Evolutionary conservation across 2,329 filamentous ascomycete genomes (phyloP).

Genomic region (Chrysosporium keratinophilum): DNA sequence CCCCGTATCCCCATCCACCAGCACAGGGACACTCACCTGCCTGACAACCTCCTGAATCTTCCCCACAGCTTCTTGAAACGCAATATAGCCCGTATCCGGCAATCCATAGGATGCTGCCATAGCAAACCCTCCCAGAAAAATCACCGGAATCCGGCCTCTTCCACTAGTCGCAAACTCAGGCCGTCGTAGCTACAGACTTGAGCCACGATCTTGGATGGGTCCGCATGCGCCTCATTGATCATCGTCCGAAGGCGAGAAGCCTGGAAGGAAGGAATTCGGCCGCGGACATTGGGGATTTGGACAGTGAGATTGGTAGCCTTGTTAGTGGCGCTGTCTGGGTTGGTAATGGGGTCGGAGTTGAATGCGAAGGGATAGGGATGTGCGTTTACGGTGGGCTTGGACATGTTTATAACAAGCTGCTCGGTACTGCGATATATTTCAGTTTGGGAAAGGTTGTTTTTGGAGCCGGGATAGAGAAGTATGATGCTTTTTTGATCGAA

Average conservation of each 20-base stretch:
- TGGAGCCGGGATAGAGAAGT: no score
- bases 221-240: constrained; percentile 33
- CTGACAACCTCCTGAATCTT: constrained; percentile 38
- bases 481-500: no score
- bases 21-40: constrained; percentile 32
- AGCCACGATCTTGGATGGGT: constrained; percentile 38
- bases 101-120: constrained; percentile 35
- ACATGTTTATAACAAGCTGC: not conserved
- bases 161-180: constrained; percentile 35
- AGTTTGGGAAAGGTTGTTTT: no score
- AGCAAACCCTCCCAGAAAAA: constrained; percentile 38
- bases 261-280: constrained; percentile 31
- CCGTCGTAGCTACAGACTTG: constrained; percentile 38
- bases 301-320: not conserved
- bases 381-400: constrained; percentile 4
- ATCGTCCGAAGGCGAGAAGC: constrained; percentile 29
- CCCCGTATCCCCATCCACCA: constrained; percentile 41
- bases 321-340: not conserved
- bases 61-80: constrained; percentile 38
- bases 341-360: not conserved
- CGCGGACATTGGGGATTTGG: constrained; percentile 26
- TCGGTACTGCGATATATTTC: not conserved
- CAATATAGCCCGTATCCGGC: constrained; percentile 43
- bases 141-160: constrained; percentile 39
- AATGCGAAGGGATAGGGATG: constrained; percentile 9